Percentiles rank a stretch among this genome's conserved stretches.
Evolutionary conservation across 208 protist genomes (phyloP).

Genomic region (Leishmania major): DNA sequence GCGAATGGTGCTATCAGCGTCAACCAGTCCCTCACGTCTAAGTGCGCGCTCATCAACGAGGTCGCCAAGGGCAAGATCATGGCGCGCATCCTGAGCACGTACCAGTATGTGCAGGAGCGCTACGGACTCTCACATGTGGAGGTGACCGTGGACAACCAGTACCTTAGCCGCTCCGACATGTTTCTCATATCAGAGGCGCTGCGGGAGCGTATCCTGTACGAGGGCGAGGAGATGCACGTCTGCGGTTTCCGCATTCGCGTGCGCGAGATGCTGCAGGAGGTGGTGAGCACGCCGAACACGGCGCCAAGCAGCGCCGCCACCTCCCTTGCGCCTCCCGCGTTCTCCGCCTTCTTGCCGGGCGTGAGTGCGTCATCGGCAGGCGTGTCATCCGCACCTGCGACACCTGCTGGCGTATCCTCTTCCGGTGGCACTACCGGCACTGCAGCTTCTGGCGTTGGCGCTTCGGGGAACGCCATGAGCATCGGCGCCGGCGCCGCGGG

Average conservation of each 20-base stretch:
- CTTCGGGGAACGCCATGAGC: not conserved
- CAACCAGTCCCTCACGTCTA: constrained; percentile 58
- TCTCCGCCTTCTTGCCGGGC: not conserved
- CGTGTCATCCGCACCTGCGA: not conserved
- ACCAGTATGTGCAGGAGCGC: constrained; percentile 61
- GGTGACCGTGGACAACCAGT: constrained; percentile 76
- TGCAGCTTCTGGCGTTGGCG: not conserved
- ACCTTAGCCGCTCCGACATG: constrained; percentile 79
- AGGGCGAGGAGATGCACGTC: constrained; percentile 72
- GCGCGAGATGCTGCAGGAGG: constrained; percentile 61
- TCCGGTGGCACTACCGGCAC: not conserved
- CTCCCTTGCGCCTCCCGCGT: not conserved
- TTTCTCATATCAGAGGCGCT: constrained; percentile 75
- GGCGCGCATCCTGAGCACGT: constrained; percentile 55
- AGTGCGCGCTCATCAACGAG: constrained; percentile 76
- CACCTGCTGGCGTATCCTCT: not conserved
- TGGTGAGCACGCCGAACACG: not conserved
- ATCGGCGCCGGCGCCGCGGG: not conserved
- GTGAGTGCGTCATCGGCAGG: not conserved
- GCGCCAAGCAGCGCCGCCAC: constrained; percentile 18
- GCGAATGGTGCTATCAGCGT: constrained; percentile 85
- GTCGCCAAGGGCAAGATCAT: constrained; percentile 70
- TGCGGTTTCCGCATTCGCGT: constrained; percentile 71
- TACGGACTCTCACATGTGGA: constrained; percentile 87
- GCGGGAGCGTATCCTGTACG: constrained; percentile 74